Percentiles rank a stretch among this genome's conserved stretches.
phyloP scores from a whole-genome alignment of 2,329 filamentous ascomycete species.

The Plectosphaerella sp. region DNA sequence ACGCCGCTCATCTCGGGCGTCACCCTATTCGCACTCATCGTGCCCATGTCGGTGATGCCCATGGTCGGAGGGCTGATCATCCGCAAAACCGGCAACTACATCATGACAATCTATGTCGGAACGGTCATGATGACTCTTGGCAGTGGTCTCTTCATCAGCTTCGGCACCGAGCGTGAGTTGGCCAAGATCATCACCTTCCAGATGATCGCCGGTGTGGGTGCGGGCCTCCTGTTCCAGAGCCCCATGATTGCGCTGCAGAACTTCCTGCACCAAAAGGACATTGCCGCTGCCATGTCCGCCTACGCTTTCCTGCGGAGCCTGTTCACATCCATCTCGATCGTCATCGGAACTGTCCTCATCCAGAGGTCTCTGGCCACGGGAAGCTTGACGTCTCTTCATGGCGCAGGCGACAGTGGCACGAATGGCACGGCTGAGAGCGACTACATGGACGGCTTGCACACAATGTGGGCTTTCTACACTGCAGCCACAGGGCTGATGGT shows the following conservation, averaged over 20 bases:
- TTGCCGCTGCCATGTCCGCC: constrained; percentile 49
- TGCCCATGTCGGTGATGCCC: constrained; percentile 12
- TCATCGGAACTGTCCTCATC: constrained; percentile 57
- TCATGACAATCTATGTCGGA: constrained; percentile 50
- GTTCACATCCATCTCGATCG: constrained; percentile 49
- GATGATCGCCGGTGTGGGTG: constrained; percentile 41
- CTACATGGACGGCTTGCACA: constrained; percentile 1
- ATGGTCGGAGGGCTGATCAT: constrained; percentile 35
- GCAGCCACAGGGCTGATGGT: constrained; percentile 1
- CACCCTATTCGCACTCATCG: constrained; percentile 46
- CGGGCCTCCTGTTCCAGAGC: constrained; percentile 49
- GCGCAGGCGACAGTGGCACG: background rate
- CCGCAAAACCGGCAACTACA: constrained; percentile 60
- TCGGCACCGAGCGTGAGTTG: constrained; percentile 45
- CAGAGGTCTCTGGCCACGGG: constrained; percentile 23
- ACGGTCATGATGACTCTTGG: constrained; percentile 53
- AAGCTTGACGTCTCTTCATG: constrained; percentile 2
- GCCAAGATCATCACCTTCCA: constrained; percentile 44
- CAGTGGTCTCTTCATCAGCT: constrained; percentile 50
- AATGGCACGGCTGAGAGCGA: background rate
- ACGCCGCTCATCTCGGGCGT: constrained; percentile 44
- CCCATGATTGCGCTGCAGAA: constrained; percentile 51
- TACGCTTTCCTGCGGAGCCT: constrained; percentile 51
- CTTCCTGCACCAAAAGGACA: constrained; percentile 41
- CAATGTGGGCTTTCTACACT: constrained; percentile 8